Percentiles rank a stretch among this genome's conserved stretches.
Conservation (phyloP, 176 grass and related monocot genomes). For the Olyra latifolia region DNA sequence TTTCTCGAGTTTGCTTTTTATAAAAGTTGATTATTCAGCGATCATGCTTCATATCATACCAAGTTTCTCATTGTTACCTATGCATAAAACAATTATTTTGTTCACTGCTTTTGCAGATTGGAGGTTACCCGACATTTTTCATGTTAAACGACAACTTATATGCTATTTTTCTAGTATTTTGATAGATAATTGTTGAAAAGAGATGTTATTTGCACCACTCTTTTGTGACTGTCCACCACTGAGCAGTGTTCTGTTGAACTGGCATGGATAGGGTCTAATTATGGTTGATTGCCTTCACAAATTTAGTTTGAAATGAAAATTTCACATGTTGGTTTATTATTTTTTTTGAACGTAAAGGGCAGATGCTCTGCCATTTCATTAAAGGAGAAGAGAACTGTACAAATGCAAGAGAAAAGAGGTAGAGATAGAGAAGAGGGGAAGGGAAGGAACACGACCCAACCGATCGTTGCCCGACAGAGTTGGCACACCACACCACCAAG, state of each 20-base stretch:
- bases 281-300: neutral
- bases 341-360: too few species aligned
- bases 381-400: too few species aligned
- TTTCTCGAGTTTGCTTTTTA: neutral
- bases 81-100: neutral
- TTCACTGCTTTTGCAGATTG: neutral
- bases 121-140: slow-evolving; percentile 4
- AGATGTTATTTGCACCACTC: neutral
- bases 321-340: neutral
- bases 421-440: too few species aligned
- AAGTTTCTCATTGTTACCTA: neutral
- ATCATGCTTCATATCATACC: neutral
- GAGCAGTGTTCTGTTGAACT: neutral
- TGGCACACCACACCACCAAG: too few species aligned
- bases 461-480: too few species aligned
- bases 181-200: neutral
- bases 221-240: neutral
- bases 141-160: neutral
- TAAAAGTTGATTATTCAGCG: neutral
- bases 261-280: neutral
- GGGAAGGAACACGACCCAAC: too few species aligned
- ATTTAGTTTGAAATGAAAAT: neutral
- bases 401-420: too few species aligned
- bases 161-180: neutral
- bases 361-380: too few species aligned